Evolutionary conservation across 1,139 yeast genomes (phyloP).

Genomic region (Tardiomyces blankii): DNA sequence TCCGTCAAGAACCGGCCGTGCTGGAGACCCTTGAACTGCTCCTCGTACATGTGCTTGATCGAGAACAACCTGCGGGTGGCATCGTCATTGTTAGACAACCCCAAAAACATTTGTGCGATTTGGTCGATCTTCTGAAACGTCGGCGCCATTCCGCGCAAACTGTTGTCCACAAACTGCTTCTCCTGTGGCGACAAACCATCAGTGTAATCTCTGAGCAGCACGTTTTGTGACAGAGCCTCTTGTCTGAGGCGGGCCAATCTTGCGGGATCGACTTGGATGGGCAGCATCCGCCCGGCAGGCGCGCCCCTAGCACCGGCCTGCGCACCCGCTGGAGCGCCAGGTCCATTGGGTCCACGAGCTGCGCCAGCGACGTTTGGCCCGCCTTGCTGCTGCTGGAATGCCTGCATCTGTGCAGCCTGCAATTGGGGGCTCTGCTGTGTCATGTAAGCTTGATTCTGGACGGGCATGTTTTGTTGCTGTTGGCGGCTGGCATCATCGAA

Average conservation of each 20-base stretch:
- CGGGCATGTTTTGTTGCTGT: too few relatives aligned
- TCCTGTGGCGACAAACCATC: slow-evolving; percentile 48
- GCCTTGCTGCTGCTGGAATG: too few relatives aligned
- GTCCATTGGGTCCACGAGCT: too few relatives aligned
- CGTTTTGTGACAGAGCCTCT: background rate
- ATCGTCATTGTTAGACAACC: slow-evolving; percentile 57
- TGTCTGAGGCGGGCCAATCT: background rate
- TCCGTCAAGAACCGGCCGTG: slow-evolving; percentile 52
- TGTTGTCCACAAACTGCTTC: slow-evolving; percentile 48
- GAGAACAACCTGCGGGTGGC: slow-evolving; percentile 67
- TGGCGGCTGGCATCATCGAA: background rate
- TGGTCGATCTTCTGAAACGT: slow-evolving; percentile 61
- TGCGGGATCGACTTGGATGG: background rate
- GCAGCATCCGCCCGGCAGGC: background rate
- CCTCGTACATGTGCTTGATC: slow-evolving; percentile 68
- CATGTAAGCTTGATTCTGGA: too few relatives aligned
- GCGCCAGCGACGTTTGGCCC: too few relatives aligned
- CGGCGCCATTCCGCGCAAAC: slow-evolving; percentile 47
- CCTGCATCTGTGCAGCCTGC: too few relatives aligned
- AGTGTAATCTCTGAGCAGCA: slow-evolving; percentile 23
- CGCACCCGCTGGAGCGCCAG: too few relatives aligned
- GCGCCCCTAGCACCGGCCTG: background rate
- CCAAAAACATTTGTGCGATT: slow-evolving; percentile 62
- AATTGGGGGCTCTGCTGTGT: too few relatives aligned
- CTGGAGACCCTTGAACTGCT: slow-evolving; percentile 56